A percentile compares a stretch with the other conserved stretches of the same genome.
Evolutionary conservation across 129 eudicot genomes (phyloP).

Genomic region (Escallonia herrerae): DNA sequence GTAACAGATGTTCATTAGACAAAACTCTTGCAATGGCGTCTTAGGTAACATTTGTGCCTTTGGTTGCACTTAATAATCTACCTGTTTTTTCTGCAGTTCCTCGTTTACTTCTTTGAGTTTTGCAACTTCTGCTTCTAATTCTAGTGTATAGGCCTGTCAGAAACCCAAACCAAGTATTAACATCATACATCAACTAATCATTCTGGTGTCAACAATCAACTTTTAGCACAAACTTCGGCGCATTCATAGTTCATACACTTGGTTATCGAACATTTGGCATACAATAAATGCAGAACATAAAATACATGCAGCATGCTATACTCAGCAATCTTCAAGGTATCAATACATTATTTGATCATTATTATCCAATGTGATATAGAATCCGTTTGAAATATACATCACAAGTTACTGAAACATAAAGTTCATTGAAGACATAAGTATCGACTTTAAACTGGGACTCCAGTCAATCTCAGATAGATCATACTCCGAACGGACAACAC

Average conservation of each 20-base stretch:
- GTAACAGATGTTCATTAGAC: background rate
- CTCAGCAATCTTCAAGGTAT: background rate
- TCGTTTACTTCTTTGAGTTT: slow-evolving; percentile 69
- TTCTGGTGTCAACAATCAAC: background rate
- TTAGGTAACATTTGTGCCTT: background rate
- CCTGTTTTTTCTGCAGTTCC: slow-evolving; percentile 75
- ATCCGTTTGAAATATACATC: too few species aligned
- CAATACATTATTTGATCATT: too few species aligned
- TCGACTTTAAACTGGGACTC: too few species aligned
- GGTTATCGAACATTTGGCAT: background rate
- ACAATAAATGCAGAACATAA: too few species aligned
- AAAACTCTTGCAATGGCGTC: background rate
- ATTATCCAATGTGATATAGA: background rate
- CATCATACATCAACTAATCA: background rate
- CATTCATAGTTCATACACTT: background rate
- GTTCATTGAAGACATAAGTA: too few species aligned
- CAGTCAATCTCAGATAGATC: too few species aligned
- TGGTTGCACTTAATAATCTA: background rate
- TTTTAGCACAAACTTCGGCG: background rate
- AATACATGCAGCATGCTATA: background rate
- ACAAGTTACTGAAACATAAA: too few species aligned
- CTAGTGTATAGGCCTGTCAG: slow-evolving; percentile 76
- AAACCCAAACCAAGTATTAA: background rate
- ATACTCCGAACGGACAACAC: too few species aligned
- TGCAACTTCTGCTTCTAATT: slow-evolving; percentile 82